Percentiles rank a stretch among this genome's conserved stretches.
Evolutionary conservation across 257 asterid genomes (phyloP).

Genomic region (Fraxinus cuspidata): DNA sequence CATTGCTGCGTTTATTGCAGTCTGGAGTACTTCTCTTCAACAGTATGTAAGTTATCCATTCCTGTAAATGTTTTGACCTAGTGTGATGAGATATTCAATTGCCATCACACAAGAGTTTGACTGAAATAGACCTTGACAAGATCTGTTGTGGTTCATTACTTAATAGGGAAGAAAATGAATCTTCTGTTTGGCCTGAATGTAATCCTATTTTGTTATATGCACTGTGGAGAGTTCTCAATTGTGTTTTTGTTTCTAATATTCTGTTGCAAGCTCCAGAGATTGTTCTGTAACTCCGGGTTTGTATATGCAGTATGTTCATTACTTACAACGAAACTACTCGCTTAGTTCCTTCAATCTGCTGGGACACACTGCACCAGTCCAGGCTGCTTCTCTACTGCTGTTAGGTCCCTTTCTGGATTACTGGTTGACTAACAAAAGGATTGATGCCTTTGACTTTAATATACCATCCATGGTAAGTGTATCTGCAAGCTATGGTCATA

Average conservation of each 20-base stretch:
- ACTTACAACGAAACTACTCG: slow-evolving; percentile 82
- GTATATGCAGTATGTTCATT: slow-evolving; percentile 77
- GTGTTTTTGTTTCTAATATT: neutral
- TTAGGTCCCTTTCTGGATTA: slow-evolving; percentile 53
- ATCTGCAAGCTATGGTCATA: slow-evolving; percentile 11
- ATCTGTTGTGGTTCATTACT: neutral
- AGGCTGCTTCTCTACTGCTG: slow-evolving; percentile 52
- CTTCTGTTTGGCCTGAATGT: slow-evolving; percentile 12
- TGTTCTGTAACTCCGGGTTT: neutral
- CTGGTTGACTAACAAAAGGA: slow-evolving; percentile 51
- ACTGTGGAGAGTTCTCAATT: neutral
- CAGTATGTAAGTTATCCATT: slow-evolving; percentile 48
- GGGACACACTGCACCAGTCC: slow-evolving; percentile 86
- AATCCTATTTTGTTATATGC: neutral
- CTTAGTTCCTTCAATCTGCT: slow-evolving; percentile 81
- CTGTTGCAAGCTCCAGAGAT: slow-evolving; percentile 11
- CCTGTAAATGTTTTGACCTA: neutral
- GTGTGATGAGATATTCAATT: neutral
- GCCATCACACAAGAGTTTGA: neutral
- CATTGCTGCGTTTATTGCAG: slow-evolving; percentile 54
- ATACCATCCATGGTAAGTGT: slow-evolving; percentile 41
- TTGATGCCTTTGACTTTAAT: slow-evolving; percentile 43
- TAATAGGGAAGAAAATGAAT: neutral
- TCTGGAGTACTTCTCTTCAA: slow-evolving; percentile 57
- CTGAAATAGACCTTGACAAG: neutral